These are phyloP conservation scores for Noccaea bulbosa DNA, from an alignment of 345 rosid genomes.

Conservation along the genomic window DNA sequence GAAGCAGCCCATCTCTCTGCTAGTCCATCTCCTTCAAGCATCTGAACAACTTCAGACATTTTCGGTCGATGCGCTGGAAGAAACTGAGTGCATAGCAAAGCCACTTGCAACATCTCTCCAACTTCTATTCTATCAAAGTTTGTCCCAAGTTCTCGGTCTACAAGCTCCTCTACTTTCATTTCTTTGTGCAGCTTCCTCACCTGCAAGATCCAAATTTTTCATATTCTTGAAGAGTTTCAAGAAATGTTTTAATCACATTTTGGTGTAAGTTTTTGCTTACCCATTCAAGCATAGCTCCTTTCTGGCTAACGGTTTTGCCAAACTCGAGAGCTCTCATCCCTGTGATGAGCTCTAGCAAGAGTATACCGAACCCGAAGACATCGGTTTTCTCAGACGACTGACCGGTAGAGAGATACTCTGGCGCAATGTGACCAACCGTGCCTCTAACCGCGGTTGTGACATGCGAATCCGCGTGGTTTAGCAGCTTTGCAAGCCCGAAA, in stretches of 20 bases:
- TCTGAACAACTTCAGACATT: conserved; percentile 88
- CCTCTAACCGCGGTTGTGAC: conserved; percentile 96
- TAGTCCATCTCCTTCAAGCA: conserved; percentile 96
- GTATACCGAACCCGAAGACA: conserved; percentile 94
- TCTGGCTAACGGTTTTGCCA: conserved; percentile 77
- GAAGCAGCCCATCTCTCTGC: conserved; percentile 93
- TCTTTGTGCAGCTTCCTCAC: conserved; percentile 83
- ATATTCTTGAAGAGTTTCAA: background rate
- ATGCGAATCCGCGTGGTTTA: conserved; percentile 89
- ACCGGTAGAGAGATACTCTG: conserved; percentile 93
- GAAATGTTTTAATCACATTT: background rate
- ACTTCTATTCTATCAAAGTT: conserved; percentile 75
- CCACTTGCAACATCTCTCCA: conserved; percentile 91
- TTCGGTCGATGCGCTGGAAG: conserved; percentile 89
- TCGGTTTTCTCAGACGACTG: conserved; percentile 97
- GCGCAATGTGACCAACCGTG: conserved; percentile 95
- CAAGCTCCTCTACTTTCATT: conserved; percentile 74
- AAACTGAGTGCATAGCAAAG: conserved; percentile 81
- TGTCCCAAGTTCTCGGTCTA: conserved; percentile 74
- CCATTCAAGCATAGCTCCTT: conserved; percentile 97
- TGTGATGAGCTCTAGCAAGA: conserved; percentile 86
- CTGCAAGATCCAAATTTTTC: conserved; percentile 44
- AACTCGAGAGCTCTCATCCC: conserved; percentile 95
- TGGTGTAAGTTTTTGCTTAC: conserved; percentile 38
- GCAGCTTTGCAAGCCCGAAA: conserved; percentile 92